phyloP scores from a whole-genome alignment of 2,329 filamentous ascomycete species.

The Colletotrichum brevisporum region DNA sequence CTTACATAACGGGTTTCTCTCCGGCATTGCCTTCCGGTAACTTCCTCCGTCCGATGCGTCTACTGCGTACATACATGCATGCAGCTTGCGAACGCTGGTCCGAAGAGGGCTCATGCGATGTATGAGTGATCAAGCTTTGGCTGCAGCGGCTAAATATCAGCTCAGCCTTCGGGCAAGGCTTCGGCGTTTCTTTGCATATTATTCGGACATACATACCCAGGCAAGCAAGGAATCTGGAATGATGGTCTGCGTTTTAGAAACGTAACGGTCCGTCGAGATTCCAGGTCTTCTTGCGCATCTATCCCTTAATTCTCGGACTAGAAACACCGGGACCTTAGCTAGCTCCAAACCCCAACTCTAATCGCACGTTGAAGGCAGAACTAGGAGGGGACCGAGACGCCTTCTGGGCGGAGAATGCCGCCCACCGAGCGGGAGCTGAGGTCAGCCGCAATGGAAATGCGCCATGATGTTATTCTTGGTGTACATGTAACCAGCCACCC shows the following conservation, averaged over 20 bases:
- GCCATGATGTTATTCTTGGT: conserved; percentile 15
- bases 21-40: no score
- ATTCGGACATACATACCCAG: not conserved
- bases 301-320: conserved; percentile 4
- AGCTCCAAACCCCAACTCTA: conserved; percentile 2
- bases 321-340: not conserved
- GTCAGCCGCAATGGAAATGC: conserved; percentile 12
- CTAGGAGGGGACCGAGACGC: not conserved
- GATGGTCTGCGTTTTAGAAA: not conserved
- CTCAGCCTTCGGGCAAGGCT: no score
- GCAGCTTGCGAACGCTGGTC: no score
- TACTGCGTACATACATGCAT: no score
- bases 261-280: not conserved
- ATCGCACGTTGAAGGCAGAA: conserved; percentile 1
- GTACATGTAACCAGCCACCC: not conserved
- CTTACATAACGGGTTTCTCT: no score
- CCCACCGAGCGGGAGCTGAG: not conserved
- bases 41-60: no score
- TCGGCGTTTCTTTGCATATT: not conserved
- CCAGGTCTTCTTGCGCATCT: not conserved
- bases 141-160: no score
- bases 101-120: no score
- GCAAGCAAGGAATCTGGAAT: not conserved
- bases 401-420: not conserved
- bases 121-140: no score